These are phyloP conservation scores for Aspergillus carlsbadensis DNA, from an alignment of 495 filamentous ascomycete genomes.

Conservation along the genomic window DNA sequence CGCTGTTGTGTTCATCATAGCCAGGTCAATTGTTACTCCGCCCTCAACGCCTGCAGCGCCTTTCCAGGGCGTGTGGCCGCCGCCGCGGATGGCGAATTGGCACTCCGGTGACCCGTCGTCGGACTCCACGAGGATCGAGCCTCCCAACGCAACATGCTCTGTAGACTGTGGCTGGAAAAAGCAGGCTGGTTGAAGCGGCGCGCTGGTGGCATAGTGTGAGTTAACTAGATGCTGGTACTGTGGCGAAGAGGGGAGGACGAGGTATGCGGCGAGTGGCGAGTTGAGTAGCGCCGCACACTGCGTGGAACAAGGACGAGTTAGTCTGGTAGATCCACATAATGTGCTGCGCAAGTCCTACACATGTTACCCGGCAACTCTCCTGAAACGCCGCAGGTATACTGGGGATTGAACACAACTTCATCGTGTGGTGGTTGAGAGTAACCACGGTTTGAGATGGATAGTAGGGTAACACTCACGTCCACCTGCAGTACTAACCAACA, in stretches of 20 bases:
- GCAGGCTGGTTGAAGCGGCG: not conserved
- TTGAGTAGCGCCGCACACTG: not conserved
- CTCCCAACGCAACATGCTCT: not conserved
- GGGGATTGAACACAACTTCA: not conserved
- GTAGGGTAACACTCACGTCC: too few species aligned
- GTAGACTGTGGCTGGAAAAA: not conserved
- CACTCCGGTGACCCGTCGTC: not conserved
- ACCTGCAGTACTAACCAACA: too few species aligned
- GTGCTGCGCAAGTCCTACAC: not conserved
- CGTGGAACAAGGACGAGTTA: not conserved
- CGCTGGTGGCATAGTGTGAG: not conserved
- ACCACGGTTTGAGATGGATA: too few species aligned
- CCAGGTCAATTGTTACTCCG: slow-evolving; percentile 47
- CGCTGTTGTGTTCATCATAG: slow-evolving; percentile 38
- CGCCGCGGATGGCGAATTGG: slow-evolving; percentile 39
- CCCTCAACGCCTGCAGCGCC: not conserved
- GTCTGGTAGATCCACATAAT: not conserved
- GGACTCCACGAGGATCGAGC: not conserved
- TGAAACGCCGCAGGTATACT: not conserved
- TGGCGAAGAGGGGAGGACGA: not conserved
- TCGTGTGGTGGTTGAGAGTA: not conserved
- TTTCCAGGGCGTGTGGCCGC: slow-evolving; percentile 29
- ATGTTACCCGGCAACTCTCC: not conserved
- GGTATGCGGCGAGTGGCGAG: not conserved
- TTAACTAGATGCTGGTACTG: not conserved